phyloP scores from a whole-genome alignment of 108 stramenopile genomes.

The Stephanodiscus minutulus region DNA sequence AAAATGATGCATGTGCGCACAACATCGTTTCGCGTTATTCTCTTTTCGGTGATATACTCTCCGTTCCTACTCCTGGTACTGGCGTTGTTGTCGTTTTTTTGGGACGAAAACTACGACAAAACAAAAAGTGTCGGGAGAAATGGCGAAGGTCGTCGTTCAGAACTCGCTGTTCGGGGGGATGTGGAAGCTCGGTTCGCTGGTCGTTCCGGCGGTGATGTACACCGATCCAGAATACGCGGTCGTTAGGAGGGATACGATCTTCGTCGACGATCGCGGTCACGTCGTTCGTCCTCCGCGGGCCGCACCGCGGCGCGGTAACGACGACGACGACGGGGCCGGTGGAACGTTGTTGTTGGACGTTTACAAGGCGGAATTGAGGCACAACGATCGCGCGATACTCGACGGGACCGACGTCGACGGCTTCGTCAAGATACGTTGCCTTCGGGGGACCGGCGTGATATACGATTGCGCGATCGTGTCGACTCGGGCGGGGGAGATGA shows the following conservation, averaged over 20 bases:
- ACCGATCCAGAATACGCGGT: slow-evolving; percentile 96
- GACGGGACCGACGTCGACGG: slow-evolving; percentile 82
- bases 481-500: slow-evolving; percentile 93
- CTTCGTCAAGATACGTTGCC: slow-evolving; percentile 85
- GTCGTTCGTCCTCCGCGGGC: slow-evolving; percentile 24
- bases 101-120: no score
- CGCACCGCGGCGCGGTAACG: neutral
- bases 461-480: slow-evolving; percentile 94
- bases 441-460: slow-evolving; percentile 88
- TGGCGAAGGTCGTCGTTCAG: slow-evolving; percentile 93
- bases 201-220: slow-evolving; percentile 93
- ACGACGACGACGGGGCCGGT: neutral
- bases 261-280: slow-evolving; percentile 60
- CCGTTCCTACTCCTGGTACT: neutral
- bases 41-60: no score
- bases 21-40: no score
- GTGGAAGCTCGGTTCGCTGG: slow-evolving; percentile 85
- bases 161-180: slow-evolving; percentile 87
- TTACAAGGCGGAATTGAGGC: slow-evolving; percentile 73
- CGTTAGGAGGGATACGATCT: slow-evolving; percentile 61
- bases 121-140: slow-evolving; percentile 78
- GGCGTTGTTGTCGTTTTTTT: neutral
- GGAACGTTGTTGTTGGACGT: slow-evolving; percentile 37
- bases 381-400: slow-evolving; percentile 93
- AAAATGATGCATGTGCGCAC: no score